A percentile compares a stretch with the other conserved stretches of the same genome.
phyloP scores from a whole-genome alignment of 2,329 filamentous ascomycete species.

The Xylaria digitata region DNA sequence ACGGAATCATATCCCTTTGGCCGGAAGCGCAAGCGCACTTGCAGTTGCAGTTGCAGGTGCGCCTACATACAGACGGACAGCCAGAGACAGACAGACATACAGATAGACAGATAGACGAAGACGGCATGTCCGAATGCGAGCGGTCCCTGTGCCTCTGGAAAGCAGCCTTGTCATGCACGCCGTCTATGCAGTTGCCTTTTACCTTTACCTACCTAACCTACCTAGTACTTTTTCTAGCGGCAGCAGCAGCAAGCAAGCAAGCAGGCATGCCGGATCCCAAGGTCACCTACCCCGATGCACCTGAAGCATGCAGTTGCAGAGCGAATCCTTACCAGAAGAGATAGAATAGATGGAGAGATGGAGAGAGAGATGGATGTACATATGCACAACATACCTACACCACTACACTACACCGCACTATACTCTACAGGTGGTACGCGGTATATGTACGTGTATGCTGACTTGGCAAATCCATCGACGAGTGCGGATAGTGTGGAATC shows the following conservation, averaged over 20 bases:
- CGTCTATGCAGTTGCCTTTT: constrained; percentile 1
- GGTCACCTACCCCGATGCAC: background rate
- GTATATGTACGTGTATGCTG: too few relatives aligned
- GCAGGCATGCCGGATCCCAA: background rate
- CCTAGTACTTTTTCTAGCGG: background rate
- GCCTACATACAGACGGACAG: too few relatives aligned
- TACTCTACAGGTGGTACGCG: too few relatives aligned
- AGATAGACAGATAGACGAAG: constrained; percentile 6
- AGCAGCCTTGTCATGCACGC: constrained; percentile 6
- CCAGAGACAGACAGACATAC: background rate
- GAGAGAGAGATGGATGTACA: too few relatives aligned
- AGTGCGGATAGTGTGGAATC: background rate
- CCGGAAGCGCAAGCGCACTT: background rate
- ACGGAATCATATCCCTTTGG: constrained; percentile 32
- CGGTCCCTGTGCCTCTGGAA: background rate
- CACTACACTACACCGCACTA: too few relatives aligned
- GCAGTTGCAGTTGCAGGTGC: too few relatives aligned
- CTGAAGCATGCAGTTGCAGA: background rate
- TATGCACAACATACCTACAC: background rate
- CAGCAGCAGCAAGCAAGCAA: background rate
- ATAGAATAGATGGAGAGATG: too few relatives aligned
- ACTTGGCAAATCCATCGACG: background rate
- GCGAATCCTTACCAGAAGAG: background rate
- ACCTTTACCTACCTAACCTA: background rate
- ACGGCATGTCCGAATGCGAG: constrained; percentile 16